Evolutionary conservation across 129 eudicot genomes (phyloP).

Genomic region (Helianthus tuberosus): DNA sequence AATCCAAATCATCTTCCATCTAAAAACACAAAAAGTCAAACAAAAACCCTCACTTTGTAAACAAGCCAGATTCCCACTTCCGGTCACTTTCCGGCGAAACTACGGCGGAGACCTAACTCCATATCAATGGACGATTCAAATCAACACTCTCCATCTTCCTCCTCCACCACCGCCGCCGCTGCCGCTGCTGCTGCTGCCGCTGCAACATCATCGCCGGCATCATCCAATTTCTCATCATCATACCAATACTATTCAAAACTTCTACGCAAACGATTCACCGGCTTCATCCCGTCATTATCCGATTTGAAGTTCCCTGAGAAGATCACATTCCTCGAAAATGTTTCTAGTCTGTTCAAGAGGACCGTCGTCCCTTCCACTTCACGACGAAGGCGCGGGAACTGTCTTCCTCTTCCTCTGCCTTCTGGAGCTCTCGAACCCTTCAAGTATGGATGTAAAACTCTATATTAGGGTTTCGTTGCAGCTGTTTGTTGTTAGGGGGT

Average conservation of each 20-base stretch:
- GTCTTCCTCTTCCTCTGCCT: constrained; percentile 80
- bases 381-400: constrained; percentile 47
- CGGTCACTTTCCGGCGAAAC: constrained; percentile 1
- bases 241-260: constrained; percentile 23
- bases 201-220: constrained; percentile 1
- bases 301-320: constrained; percentile 28
- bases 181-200: not conserved
- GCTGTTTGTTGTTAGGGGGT: not conserved
- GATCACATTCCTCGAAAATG: constrained; percentile 35
- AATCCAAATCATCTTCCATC: no score
- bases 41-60: not conserved
- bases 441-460: constrained; percentile 36
- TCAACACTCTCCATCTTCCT: constrained; percentile 3
- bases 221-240: constrained; percentile 27
- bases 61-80: not conserved
- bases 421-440: constrained; percentile 48
- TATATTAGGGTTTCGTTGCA: not conserved
- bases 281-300: constrained; percentile 34
- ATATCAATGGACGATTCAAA: constrained; percentile 28
- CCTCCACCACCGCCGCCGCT: not conserved
- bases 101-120: not conserved
- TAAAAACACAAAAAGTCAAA: not conserved
- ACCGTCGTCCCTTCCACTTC: constrained; percentile 33
- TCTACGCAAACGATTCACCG: constrained; percentile 23
- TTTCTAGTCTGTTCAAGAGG: constrained; percentile 42